Base-by-base conservation (phyloP, 1,284 basidiomycete genomes). In the Fomitopsis betulina region DNA sequence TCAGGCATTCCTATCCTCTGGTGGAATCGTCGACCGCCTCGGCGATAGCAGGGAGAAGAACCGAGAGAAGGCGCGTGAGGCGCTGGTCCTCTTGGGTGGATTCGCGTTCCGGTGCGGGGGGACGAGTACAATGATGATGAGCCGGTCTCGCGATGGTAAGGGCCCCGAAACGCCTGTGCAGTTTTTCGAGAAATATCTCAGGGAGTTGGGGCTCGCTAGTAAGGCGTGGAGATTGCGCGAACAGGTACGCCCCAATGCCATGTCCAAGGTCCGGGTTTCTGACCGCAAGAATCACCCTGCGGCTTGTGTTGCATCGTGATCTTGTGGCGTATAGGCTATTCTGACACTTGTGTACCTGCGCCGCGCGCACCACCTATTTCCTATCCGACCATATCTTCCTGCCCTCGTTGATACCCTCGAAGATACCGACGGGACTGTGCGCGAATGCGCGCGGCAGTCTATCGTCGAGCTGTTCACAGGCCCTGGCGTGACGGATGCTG, bases 351-450 rank as follows among this genome's bases (percentile, higher is more conserved):
- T 89, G 30, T 80, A 86, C 62, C 80, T 92, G 64, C 85, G 89
- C 55, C 81, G 85, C 43, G 70, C 75, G 52, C 80, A 89, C 63
- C 80, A 85, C 56, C 80, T 84, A 54, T 90, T 97, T 63, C 93
- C 94, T 13, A 81, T 99, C 50, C 85, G 90, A 54, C 84, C 92
- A 1, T 96, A 93, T 72, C 81, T 97, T 32, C 75, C 90, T 0
- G 74, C 81, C 23, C 84, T 99, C 47, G 92, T 98, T 17, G 91
- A 88, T 56, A 77, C 88, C 43, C 80, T 99, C 23, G 92, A 97
- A 74, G 96, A 99, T 72, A 86, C 88, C 1, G 96, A 99, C 69
- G 85, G 89, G 4, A 84, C 85, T 63, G 96, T 99, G 52, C 87
- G 97, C 39, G 91, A 94, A 58, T 89, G 87, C 67, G 90, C 96